phyloP scores from a whole-genome alignment of 2,329 filamentous ascomycete species.

The Rutstroemia sp. region DNA sequence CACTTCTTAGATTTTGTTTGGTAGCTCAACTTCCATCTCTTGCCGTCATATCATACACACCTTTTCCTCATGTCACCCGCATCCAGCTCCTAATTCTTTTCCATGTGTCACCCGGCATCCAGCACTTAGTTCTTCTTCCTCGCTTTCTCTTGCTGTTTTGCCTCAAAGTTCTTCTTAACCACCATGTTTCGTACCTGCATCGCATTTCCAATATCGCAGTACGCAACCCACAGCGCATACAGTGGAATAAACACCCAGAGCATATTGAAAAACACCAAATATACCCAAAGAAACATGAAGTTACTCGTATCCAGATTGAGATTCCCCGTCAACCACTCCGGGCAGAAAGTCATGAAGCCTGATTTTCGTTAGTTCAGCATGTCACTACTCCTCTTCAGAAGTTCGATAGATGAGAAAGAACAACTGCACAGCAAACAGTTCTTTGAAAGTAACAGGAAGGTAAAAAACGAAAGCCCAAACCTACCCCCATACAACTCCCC shows the following conservation, averaged over 20 bases:
- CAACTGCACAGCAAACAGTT: too few species aligned
- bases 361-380: not conserved
- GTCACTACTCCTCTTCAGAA: not conserved
- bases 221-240: slow-evolving; percentile 50
- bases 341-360: slow-evolving; percentile 66
- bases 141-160: slow-evolving; percentile 21
- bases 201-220: slow-evolving; percentile 47
- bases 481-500: slow-evolving; percentile 58
- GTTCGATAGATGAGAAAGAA: not conserved
- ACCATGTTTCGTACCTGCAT: slow-evolving; percentile 35
- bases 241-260: slow-evolving; percentile 59
- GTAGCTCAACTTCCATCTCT: not conserved
- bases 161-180: slow-evolving; percentile 13
- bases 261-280: slow-evolving; percentile 61
- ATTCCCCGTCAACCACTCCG: slow-evolving; percentile 59
- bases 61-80: not conserved
- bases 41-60: not conserved
- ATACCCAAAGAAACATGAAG: slow-evolving; percentile 56
- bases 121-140: slow-evolving; percentile 7
- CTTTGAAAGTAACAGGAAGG: not conserved
- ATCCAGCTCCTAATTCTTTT: not conserved
- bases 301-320: slow-evolving; percentile 57
- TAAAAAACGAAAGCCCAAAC: slow-evolving; percentile 15
- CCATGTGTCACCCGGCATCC: too few species aligned
- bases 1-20: too few species aligned